These are phyloP conservation scores for Cryomyces minteri DNA, from an alignment of 495 filamentous ascomycete genomes.

Conservation along the genomic window DNA sequence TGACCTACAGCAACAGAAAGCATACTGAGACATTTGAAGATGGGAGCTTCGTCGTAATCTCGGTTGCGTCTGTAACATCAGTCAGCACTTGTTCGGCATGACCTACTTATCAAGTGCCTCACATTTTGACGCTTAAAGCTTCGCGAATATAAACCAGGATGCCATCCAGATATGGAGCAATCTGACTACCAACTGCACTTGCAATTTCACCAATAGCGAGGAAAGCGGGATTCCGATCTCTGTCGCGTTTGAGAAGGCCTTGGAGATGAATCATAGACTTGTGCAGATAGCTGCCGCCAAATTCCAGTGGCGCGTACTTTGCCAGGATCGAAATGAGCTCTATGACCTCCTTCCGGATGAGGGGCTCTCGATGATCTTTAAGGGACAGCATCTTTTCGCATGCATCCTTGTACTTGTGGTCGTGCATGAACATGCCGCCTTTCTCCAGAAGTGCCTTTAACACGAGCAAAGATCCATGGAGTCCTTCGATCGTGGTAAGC, in stretches of 20 bases:
- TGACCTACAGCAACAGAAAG: constrained; percentile 88
- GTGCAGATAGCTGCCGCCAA: constrained; percentile 66
- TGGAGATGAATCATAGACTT: constrained; percentile 95
- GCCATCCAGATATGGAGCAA: constrained; percentile 86
- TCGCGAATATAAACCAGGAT: constrained; percentile 86
- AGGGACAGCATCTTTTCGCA: constrained; percentile 82
- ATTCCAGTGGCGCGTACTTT: constrained; percentile 75
- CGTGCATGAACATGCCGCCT: constrained; percentile 98
- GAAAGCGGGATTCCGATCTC: constrained; percentile 82
- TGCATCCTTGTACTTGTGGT: constrained; percentile 50
- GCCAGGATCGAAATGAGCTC: constrained; percentile 83
- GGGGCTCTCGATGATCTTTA: constrained; percentile 76
- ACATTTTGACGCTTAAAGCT: constrained; percentile 65
- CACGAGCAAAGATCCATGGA: constrained; percentile 82
- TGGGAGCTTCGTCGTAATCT: constrained; percentile 65
- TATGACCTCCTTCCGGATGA: constrained; percentile 76
- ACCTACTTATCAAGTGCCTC: constrained; percentile 9
- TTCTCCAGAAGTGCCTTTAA: constrained; percentile 80
- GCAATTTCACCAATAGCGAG: constrained; percentile 90
- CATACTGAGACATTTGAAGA: constrained; percentile 96
- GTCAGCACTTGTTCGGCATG: too few relatives aligned
- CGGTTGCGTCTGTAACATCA: constrained; percentile 38
- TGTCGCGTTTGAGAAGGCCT: constrained; percentile 85
- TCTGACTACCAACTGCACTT: constrained; percentile 82
- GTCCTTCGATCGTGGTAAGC: constrained; percentile 57